These are phyloP conservation scores for Trypanosoma lewisi DNA, from an alignment of 208 protist species.

Conservation along the genomic window DNA sequence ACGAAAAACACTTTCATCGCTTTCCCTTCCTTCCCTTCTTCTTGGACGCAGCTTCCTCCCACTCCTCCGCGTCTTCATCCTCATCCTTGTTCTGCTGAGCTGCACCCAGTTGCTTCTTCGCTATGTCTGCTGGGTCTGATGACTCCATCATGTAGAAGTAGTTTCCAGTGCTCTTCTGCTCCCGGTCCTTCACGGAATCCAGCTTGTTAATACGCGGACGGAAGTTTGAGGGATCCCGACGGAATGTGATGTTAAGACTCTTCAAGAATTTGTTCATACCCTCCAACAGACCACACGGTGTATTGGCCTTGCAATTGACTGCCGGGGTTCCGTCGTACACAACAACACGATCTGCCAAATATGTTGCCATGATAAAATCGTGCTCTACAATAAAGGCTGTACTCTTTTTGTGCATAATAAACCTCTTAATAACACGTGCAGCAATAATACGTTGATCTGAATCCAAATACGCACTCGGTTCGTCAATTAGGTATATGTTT, in stretches of 20 bases:
- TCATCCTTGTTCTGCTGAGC: slow-evolving; percentile 22
- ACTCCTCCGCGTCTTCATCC: slow-evolving; percentile 41
- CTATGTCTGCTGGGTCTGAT: slow-evolving; percentile 45
- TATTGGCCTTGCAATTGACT: slow-evolving; percentile 93
- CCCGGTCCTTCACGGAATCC: slow-evolving; percentile 96
- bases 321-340: slow-evolving; percentile 98
- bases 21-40: slow-evolving; percentile 29
- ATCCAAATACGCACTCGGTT: slow-evolving; percentile 99
- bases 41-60: slow-evolving; percentile 19
- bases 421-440: slow-evolving; percentile 98
- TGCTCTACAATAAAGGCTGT: slow-evolving; percentile 99
- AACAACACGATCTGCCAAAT: slow-evolving; percentile 99
- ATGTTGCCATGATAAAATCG: slow-evolving; percentile 99
- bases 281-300: slow-evolving; percentile 79
- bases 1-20: background rate
- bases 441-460: slow-evolving; percentile 99
- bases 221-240: slow-evolving; percentile 98
- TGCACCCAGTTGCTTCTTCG: slow-evolving; percentile 19
- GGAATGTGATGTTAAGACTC: slow-evolving; percentile 98
- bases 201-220: slow-evolving; percentile 99
- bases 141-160: slow-evolving; percentile 98
- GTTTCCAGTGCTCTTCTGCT: slow-evolving; percentile 97
- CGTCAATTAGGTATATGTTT: slow-evolving; percentile 99
- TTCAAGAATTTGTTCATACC: slow-evolving; percentile 99
- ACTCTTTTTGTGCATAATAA: slow-evolving; percentile 99